Conservation (phyloP, 148 eudicot species). For the Pouteria glomerata region DNA sequence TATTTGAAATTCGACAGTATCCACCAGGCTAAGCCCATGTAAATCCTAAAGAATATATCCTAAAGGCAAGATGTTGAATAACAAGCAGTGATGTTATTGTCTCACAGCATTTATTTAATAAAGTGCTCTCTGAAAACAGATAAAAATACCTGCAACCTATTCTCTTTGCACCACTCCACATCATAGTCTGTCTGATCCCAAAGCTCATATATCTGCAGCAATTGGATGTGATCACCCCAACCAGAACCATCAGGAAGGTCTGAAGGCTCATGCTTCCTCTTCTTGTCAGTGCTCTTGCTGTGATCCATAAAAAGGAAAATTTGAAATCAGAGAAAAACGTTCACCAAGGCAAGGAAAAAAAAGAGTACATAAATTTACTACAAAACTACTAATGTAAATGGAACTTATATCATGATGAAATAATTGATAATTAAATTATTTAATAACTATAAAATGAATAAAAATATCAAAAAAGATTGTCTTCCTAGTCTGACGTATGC, state of each 20-base stretch:
- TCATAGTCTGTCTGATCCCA: slow-evolving; percentile 74
- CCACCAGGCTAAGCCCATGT: background rate
- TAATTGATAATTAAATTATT: background rate
- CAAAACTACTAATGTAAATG: background rate
- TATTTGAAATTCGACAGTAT: background rate
- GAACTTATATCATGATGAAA: background rate
- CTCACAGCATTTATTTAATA: background rate
- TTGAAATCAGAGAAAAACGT: background rate
- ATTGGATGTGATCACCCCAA: slow-evolving; percentile 88
- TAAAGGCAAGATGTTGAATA: background rate
- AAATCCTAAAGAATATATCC: background rate
- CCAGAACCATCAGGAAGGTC: slow-evolving; percentile 92
- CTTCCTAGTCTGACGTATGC: too few relatives aligned
- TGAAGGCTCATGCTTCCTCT: slow-evolving; percentile 66
- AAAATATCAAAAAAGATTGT: too few relatives aligned
- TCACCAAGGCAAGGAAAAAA: background rate
- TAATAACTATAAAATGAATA: too few relatives aligned
- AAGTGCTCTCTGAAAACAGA: background rate
- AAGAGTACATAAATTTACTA: background rate
- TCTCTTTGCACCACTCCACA: slow-evolving; percentile 82
- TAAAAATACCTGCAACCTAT: slow-evolving; percentile 68
- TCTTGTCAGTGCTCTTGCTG: slow-evolving; percentile 74
- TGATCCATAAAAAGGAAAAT: slow-evolving; percentile 2
- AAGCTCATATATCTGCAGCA: slow-evolving; percentile 78
- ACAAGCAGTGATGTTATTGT: background rate